Conservation (phyloP, 2,329 filamentous ascomycete genomes). For the Aulographum hederae region DNA sequence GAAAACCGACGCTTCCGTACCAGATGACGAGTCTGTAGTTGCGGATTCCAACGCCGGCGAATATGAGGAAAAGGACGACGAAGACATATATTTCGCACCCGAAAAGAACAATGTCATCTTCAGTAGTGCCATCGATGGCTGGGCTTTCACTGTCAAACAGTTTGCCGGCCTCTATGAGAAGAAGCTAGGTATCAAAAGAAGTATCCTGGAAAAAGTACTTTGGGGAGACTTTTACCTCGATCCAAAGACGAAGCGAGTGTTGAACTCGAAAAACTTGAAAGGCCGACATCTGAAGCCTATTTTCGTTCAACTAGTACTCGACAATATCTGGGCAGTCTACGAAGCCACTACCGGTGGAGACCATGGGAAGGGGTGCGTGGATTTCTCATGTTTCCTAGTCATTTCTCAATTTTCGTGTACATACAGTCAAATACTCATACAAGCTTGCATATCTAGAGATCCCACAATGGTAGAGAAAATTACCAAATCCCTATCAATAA, state of each 20-base stretch:
- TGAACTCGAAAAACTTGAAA: constrained; percentile 82
- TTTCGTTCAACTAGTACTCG: constrained; percentile 91
- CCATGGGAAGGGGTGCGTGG: constrained; percentile 57
- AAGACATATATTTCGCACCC: constrained; percentile 93
- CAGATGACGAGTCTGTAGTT: constrained; percentile 32
- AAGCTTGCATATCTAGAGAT: constrained; percentile 36
- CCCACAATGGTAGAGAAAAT: constrained; percentile 76
- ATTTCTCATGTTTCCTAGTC: constrained; percentile 17
- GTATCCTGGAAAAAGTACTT: constrained; percentile 74
- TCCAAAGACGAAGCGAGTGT: constrained; percentile 86
- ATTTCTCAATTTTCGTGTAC: constrained; percentile 10
- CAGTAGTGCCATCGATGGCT: constrained; percentile 93
- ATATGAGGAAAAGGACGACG: constrained; percentile 84
- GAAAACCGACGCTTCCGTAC: constrained; percentile 10
- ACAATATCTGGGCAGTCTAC: constrained; percentile 93
- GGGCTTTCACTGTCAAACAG: constrained; percentile 92
- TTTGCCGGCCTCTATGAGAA: constrained; percentile 90
- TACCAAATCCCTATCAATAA: constrained; percentile 74
- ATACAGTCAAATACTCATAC: constrained; percentile 23
- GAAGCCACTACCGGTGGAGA: constrained; percentile 72
- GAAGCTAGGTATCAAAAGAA: constrained; percentile 87
- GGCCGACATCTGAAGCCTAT: constrained; percentile 83
- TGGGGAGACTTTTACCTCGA: constrained; percentile 97
- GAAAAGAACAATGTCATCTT: constrained; percentile 99
- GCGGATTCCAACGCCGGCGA: constrained; percentile 25